Percentiles rank a stretch among this genome's conserved stretches.
Evolutionary conservation across 2,329 filamentous ascomycete genomes (phyloP).

Genomic region (Pseudocercospora crystallina): DNA sequence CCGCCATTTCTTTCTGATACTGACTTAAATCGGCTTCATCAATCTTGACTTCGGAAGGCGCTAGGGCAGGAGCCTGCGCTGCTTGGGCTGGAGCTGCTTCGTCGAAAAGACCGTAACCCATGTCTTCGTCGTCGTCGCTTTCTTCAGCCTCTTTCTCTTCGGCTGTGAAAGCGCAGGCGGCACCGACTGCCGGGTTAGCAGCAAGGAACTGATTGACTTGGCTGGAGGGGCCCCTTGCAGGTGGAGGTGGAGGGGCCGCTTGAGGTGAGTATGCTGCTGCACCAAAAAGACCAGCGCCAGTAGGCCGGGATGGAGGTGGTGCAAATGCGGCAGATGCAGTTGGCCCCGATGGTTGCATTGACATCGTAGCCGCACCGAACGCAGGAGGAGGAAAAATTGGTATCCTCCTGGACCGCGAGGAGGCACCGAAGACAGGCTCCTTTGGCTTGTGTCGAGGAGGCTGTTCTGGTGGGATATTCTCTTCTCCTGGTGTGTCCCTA

Average conservation of each 20-base stretch:
- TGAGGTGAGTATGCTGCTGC: not conserved
- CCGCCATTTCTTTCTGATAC: slow-evolving; percentile 2
- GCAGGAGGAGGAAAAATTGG: no score
- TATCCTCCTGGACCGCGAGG: no score
- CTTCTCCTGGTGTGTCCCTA: slow-evolving; percentile 42
- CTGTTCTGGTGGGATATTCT: no score
- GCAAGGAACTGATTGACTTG: not conserved
- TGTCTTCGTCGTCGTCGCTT: slow-evolving; percentile 16
- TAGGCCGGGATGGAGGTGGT: not conserved
- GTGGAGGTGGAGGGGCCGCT: not conserved
- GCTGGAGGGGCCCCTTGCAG: not conserved
- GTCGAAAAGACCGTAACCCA: slow-evolving; percentile 24
- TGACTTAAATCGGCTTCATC: not conserved
- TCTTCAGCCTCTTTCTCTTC: slow-evolving; percentile 16
- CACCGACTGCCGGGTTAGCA: not conserved
- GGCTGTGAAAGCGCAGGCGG: not conserved
- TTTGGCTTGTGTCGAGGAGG: no score
- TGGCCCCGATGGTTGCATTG: no score
- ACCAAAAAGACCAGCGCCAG: not conserved
- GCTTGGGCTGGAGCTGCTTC: slow-evolving; percentile 2
- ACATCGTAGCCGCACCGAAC: no score
- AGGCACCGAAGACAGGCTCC: no score
- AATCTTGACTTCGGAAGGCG: not conserved
- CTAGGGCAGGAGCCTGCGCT: not conserved
- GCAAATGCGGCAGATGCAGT: no score